These are phyloP conservation scores for Vigna trinervia DNA, from an alignment of 306 rosid species.

Conservation along the genomic window DNA sequence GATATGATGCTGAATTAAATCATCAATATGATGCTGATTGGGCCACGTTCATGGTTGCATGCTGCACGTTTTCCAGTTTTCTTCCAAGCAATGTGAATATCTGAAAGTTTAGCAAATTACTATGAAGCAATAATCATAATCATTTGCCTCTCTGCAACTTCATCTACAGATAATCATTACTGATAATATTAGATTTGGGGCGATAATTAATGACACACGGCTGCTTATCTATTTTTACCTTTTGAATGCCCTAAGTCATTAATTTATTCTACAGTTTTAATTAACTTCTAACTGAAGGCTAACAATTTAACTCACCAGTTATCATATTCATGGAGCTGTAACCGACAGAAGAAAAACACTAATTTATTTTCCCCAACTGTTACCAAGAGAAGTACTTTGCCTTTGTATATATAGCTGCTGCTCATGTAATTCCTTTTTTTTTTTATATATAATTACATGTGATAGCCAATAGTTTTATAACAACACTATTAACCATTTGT, in stretches of 20 bases:
- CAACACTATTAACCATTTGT: too few species aligned
- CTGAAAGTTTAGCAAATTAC: slow-evolving; percentile 4
- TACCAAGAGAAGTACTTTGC: slow-evolving; percentile 27
- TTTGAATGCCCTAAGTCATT: background rate
- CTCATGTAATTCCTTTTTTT: background rate
- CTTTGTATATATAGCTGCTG: slow-evolving; percentile 24
- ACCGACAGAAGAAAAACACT: slow-evolving; percentile 38
- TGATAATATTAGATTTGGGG: background rate
- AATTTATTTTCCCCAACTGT: slow-evolving; percentile 35
- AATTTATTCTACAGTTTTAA: slow-evolving; percentile 4
- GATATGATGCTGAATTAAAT: background rate
- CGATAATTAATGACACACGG: background rate
- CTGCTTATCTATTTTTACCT: background rate
- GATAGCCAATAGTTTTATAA: too few species aligned
- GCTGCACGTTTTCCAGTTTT: slow-evolving; percentile 39
- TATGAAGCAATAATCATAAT: slow-evolving; percentile 40
- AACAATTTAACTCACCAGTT: background rate
- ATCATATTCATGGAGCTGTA: slow-evolving; percentile 26
- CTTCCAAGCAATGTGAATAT: slow-evolving; percentile 18
- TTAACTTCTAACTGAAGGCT: slow-evolving; percentile 13
- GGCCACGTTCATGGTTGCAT: slow-evolving; percentile 41
- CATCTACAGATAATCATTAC: slow-evolving; percentile 29
- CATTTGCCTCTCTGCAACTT: slow-evolving; percentile 39
- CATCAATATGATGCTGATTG: background rate
- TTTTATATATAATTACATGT: too few species aligned